Conservation (phyloP, 805 yeast genomes). For the Nakazawaea populi region DNA sequence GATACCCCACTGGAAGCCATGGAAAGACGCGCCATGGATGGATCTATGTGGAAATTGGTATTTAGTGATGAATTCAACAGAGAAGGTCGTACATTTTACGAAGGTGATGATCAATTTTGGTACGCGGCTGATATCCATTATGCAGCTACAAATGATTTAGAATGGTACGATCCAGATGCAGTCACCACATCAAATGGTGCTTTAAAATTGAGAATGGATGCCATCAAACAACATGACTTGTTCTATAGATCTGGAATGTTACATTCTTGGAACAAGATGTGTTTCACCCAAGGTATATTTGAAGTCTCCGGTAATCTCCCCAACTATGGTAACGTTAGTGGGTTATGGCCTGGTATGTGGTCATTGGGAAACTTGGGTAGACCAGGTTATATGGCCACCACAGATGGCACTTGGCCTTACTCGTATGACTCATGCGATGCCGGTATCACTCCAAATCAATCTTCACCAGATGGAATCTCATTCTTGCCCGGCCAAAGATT, state of each 20-base stretch:
- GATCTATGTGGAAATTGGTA: conserved; percentile 67
- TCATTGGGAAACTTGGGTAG: conserved; percentile 89
- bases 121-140: conserved; percentile 79
- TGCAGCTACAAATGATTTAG: conserved; percentile 83
- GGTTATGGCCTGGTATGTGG: conserved; percentile 98
- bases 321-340: conserved; percentile 69
- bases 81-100: conserved; percentile 86
- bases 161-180: conserved; percentile 96
- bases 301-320: conserved; percentile 79
- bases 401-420: conserved; percentile 96
- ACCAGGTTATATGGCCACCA: conserved; percentile 81
- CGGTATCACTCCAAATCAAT: conserved; percentile 92
- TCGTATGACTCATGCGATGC: conserved; percentile 84
- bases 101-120: conserved; percentile 90
- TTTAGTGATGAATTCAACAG: conserved; percentile 89
- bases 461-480: conserved; percentile 83
- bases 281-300: conserved; percentile 78
- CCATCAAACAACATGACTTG: conserved; percentile 70
- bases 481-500: conserved; percentile 82
- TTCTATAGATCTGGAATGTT: conserved; percentile 88
- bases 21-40: conserved; percentile 50
- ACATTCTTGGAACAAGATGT: conserved; percentile 87
- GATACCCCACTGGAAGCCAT: conserved; percentile 54
- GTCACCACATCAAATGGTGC: conserved; percentile 72
- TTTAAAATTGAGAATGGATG: conserved; percentile 66